A percentile compares a stretch with the other conserved stretches of the same genome.
Evolutionary conservation across 106 monocot species (phyloP).

Genomic region (Gastrodia elata): DNA sequence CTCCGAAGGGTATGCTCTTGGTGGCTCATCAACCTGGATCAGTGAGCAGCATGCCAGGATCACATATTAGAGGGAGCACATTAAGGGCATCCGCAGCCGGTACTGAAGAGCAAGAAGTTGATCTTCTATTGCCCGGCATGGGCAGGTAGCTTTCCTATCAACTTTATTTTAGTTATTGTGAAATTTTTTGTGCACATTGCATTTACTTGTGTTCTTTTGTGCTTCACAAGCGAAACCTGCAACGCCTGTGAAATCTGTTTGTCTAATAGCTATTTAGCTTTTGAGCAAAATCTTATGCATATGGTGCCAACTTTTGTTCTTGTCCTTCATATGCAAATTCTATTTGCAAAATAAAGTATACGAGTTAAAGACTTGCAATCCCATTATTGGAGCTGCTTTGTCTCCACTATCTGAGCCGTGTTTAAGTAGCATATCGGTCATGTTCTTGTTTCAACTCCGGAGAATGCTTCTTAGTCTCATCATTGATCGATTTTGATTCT

Average conservation of each 20-base stretch:
- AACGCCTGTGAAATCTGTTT: not conserved
- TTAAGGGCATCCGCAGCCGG: constrained; percentile 71
- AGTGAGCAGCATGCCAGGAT: constrained; percentile 43
- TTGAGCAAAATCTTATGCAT: too few relatives aligned
- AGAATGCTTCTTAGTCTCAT: too few relatives aligned
- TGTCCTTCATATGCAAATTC: too few relatives aligned
- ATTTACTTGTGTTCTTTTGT: not conserved
- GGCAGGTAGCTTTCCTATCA: constrained; percentile 37
- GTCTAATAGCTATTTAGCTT: too few relatives aligned
- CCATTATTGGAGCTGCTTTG: too few relatives aligned
- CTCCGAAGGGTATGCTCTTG: constrained; percentile 57
- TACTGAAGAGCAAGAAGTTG: constrained; percentile 64
- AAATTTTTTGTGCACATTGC: not conserved
- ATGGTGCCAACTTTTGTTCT: too few relatives aligned
- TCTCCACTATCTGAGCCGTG: too few relatives aligned
- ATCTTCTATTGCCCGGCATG: constrained; percentile 85
- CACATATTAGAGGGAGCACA: constrained; percentile 88
- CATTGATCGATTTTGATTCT: not conserved
- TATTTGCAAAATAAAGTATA: too few relatives aligned
- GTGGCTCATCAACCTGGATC: constrained; percentile 80
- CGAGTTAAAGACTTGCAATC: too few relatives aligned
- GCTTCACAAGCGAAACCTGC: not conserved
- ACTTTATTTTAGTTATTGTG: not conserved
- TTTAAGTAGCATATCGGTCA: too few relatives aligned
- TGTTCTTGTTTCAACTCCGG: too few relatives aligned